Evolutionary conservation across 2,329 filamentous ascomycete genomes (phyloP), one percentile per base, ranked within the genome.

Genomic region (Calcarisporium arbuscula): DNA sequence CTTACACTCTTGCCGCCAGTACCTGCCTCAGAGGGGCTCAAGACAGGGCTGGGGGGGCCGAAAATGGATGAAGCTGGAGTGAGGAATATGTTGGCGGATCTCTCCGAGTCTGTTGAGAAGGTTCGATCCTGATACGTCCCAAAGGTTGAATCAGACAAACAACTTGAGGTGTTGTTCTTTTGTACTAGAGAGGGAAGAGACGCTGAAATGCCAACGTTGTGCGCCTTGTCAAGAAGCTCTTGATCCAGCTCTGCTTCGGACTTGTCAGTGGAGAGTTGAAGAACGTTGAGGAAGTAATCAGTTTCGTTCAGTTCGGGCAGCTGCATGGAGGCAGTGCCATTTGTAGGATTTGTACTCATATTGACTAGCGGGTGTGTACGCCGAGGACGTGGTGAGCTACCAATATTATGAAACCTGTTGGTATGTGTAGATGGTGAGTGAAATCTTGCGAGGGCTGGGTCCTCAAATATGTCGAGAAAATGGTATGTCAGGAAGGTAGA

Each of bases 11-110:
- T 62, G 23, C 61, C 60, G 14, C 10, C 22, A 25, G 36, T 45
- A 48, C 32, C 32, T 19, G 27, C 28, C 20, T 28, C 32, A 8
- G 36, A 29, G 25, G 19, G 28, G 15, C 30, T 38, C 18, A 34
- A 22, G 15, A 47, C 42, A 6, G 47, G 43, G 23, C 41, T 48
- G 4, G 44, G 38, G 4, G 45, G 48, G 7, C 49, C 55, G 34
- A 57, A 58, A 15, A 62, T 50, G 31, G 65, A 68, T 1, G 67
- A 68, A 34, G 60, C 57, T 15, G 62, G 61, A 2, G 67, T 70
- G 18, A 64, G 41, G 19, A 54, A 53, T 5, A 65, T 65, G 40
- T 55, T 61, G 4, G 57, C 51, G 6, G 68, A 66, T 7, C 48
- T 60, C 5, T 55, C 53, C 11, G 68, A 68, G 8, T 54, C 58